Conservation (phyloP, 169 alveolate species). For the Plasmodium vivax region DNA sequence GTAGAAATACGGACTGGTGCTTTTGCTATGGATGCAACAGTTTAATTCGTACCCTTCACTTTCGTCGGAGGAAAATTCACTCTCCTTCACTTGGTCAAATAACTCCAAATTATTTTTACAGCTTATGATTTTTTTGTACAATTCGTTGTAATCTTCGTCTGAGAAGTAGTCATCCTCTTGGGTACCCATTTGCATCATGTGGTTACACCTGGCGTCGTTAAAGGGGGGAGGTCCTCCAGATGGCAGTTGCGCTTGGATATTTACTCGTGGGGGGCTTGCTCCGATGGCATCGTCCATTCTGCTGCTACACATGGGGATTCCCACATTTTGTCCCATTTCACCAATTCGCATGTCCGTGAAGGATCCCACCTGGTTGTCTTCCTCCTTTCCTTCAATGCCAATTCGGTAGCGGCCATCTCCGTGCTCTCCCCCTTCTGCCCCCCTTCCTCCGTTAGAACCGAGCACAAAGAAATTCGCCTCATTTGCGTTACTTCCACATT, state of each 20-base stretch:
- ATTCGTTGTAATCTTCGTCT: slow-evolving; percentile 15
- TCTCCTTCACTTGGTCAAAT: slow-evolving; percentile 14
- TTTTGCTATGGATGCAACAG: slow-evolving; percentile 64
- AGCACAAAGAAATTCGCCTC: neutral
- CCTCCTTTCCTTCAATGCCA: neutral
- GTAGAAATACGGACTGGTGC: slow-evolving; percentile 29
- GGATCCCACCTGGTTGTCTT: neutral
- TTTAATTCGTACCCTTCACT: slow-evolving; percentile 72
- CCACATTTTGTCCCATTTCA: neutral
- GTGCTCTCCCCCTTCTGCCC: neutral
- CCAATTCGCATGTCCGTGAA: neutral
- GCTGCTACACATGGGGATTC: neutral
- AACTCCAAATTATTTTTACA: neutral
- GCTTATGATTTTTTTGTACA: slow-evolving; percentile 21
- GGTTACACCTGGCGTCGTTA: neutral
- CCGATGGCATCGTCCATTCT: neutral
- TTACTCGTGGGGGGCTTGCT: neutral
- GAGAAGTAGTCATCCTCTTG: slow-evolving; percentile 23
- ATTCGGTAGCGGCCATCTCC: neutral
- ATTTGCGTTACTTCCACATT: neutral
- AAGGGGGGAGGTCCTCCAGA: neutral
- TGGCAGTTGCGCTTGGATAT: neutral
- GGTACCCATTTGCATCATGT: neutral
- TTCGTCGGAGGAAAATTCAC: slow-evolving; percentile 56
- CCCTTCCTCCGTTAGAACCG: neutral